Conservation (phyloP, 2,329 filamentous ascomycete species). For the Thelonectria olida region DNA sequence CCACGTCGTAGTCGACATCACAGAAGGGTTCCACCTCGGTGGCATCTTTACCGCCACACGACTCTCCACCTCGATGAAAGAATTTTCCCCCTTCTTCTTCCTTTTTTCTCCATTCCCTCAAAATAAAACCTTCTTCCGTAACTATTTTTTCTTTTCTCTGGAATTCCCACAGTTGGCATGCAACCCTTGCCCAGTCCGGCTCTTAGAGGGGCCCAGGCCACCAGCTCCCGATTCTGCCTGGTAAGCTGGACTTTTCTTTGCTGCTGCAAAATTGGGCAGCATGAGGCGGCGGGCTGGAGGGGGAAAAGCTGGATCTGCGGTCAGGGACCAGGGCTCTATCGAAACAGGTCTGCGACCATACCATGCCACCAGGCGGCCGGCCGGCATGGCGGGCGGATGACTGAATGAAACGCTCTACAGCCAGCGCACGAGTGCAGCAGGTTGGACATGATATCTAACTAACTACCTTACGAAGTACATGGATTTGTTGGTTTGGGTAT, state of each 20-base stretch:
- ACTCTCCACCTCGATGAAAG: slow-evolving; percentile 41
- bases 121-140: too few relatives aligned
- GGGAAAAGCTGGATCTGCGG: slow-evolving; percentile 38
- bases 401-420: slow-evolving; percentile 17
- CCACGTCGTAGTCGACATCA: slow-evolving; percentile 38
- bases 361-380: slow-evolving; percentile 20
- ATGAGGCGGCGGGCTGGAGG: slow-evolving; percentile 33
- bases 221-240: slow-evolving; percentile 23
- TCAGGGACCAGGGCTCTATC: slow-evolving; percentile 36
- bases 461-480: neutral
- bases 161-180: slow-evolving; percentile 7
- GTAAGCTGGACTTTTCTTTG: slow-evolving; percentile 3
- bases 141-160: slow-evolving; percentile 18
- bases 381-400: slow-evolving; percentile 22
- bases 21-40: slow-evolving; percentile 38
- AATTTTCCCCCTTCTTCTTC: slow-evolving; percentile 24
- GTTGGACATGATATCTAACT: slow-evolving; percentile 15
- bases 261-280: slow-evolving; percentile 23
- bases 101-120: slow-evolving; percentile 1
- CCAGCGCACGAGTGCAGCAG: slow-evolving; percentile 23
- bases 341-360: slow-evolving; percentile 11
- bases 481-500: neutral
- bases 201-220: slow-evolving; percentile 20
- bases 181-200: slow-evolving; percentile 22
- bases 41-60: slow-evolving; percentile 37